A percentile compares a stretch with the other conserved stretches of the same genome.
Evolutionary conservation across 75 land plant species (phyloP).

Genomic region (Gnetum montanum): DNA sequence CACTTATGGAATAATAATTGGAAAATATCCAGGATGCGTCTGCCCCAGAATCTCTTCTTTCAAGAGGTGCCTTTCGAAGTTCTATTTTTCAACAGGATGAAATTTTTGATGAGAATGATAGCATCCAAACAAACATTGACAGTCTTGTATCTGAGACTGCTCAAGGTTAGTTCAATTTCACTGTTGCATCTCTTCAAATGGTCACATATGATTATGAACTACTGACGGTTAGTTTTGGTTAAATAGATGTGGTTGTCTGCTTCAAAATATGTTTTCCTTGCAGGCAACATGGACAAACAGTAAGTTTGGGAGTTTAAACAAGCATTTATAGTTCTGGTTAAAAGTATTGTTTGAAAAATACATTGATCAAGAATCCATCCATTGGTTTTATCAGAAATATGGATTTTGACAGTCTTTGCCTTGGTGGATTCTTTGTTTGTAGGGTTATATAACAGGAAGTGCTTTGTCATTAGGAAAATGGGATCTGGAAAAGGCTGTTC

Average conservation of each 20-base stretch:
- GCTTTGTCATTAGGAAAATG: conserved; percentile 53
- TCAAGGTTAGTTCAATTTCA: conserved; percentile 3
- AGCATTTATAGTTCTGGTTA: not conserved
- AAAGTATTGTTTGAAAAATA: no score
- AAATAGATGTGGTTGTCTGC: conserved; percentile 56
- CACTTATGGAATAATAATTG: no score
- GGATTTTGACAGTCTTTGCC: no score
- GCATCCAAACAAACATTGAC: not conserved
- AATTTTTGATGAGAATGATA: not conserved
- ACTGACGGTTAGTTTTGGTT: not conserved
- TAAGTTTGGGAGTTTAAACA: conserved; percentile 17
- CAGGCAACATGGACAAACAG: conserved; percentile 47
- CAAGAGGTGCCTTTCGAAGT: conserved; percentile 70
- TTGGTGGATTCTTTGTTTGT: no score
- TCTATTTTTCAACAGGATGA: conserved; percentile 54
- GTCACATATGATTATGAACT: no score
- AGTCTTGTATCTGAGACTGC: not conserved
- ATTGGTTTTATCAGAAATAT: no score
- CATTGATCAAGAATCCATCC: no score
- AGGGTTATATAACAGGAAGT: conserved; percentile 77
- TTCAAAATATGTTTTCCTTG: conserved; percentile 67
- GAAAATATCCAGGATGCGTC: conserved; percentile 14
- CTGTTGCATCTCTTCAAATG: no score
- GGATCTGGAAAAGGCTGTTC: conserved; percentile 45
- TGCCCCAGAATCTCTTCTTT: conserved; percentile 59